Evolutionary conservation across 306 rosid species (phyloP), one percentile per base, ranked within the genome.

Genomic region (Aeschynomene evenia): DNA sequence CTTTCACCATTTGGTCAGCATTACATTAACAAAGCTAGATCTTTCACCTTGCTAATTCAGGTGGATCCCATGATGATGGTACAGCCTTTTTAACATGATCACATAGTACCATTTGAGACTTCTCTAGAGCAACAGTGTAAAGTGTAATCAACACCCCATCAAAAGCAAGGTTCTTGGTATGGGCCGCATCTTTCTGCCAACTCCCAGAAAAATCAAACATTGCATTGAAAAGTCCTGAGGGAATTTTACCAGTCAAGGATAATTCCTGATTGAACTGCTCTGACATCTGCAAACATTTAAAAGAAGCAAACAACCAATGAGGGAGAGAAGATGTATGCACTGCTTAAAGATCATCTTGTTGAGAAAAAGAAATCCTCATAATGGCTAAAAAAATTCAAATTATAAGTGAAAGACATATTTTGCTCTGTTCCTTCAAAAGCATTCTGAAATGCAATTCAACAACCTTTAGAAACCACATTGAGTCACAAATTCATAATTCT

Each of bases 151-250:
- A 85, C 40, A 94, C 92, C 79, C 97, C 98, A 73, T 94, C 98
- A 67, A 94, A 90, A 76, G 98, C 95, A 59, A 94, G 92, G 74
- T 86, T 81, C 88, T 90, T 94, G 10, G 97, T 87, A 82, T 73
- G 70, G 65, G 97, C 80, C 20, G 98, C 98, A 87, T 94, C 98
- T 84, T 87, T 94, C 84, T 90, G 98, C 98, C 98, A 94, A 80
- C 92, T 87, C 28, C 95, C 96, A 63, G 98, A 88, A 79, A 86
- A 90, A 71, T 90, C 98, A 66, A 88, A 94, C 98, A 90, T 90
- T 24, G 90, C 15, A 84, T 90, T 94, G 92, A 94, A 90, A 82
- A 85, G 92, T 70, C 98, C 98, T 0, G 98, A 88, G 56, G 98
- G 98, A 80, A 94, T 94, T 83, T 94, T 94, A 10, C 98, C 97